Conservation (phyloP, 2,329 filamentous ascomycete genomes). For the Cyphellophora europaea region DNA sequence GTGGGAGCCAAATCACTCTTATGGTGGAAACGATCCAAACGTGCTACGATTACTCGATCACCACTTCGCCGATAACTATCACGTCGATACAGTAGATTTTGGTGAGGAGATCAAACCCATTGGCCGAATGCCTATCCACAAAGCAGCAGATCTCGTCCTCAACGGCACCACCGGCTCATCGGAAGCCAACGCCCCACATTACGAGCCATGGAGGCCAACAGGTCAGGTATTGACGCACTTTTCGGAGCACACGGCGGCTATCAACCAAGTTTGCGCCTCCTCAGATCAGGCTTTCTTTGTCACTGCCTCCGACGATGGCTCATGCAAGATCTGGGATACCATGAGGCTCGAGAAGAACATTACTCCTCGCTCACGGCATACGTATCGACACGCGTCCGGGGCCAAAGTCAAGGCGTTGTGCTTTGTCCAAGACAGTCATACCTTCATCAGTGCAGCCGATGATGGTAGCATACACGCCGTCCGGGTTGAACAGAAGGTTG, state of each 20-base stretch:
- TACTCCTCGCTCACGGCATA: conserved; percentile 76
- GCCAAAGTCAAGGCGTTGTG: conserved; percentile 71
- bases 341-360: conserved; percentile 84
- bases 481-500: conserved; percentile 60
- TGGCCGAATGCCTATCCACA: conserved; percentile 44
- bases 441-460: conserved; percentile 80
- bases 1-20: conserved; percentile 65
- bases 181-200: background rate
- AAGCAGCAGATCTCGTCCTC: conserved; percentile 38
- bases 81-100: conserved; percentile 53
- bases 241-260: conserved; percentile 71
- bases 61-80: conserved; percentile 64
- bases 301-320: conserved; percentile 84
- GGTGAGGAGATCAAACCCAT: conserved; percentile 71
- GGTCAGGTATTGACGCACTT: conserved; percentile 81
- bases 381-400: conserved; percentile 63
- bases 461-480: conserved; percentile 88
- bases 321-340: conserved; percentile 88
- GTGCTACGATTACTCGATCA: conserved; percentile 63
- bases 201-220: conserved; percentile 70
- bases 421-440: conserved; percentile 89
- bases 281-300: conserved; percentile 93
- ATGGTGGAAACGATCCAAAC: conserved; percentile 64
- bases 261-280: conserved; percentile 72
- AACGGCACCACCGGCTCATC: conserved; percentile 2